Percentiles rank a stretch among this genome's conserved stretches.
These are phyloP conservation scores for Fusarium sororula DNA, from an alignment of 2,329 filamentous ascomycete species.

Conservation along the genomic window DNA sequence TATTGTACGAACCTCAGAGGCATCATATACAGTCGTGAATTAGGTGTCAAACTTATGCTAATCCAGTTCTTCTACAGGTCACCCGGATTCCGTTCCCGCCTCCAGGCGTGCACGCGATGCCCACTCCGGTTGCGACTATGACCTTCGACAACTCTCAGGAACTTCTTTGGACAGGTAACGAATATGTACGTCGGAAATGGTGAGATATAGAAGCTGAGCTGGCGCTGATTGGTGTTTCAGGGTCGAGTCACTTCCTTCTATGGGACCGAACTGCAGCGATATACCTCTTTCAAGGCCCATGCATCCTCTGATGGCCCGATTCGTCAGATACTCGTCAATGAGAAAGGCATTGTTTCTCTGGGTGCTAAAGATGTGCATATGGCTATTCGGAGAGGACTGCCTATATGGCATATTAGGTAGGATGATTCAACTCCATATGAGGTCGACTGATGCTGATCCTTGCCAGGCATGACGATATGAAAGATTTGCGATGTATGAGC, in stretches of 20 bases:
- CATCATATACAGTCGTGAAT: not conserved
- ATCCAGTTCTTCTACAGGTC: conserved; percentile 62
- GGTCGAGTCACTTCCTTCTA: conserved; percentile 91
- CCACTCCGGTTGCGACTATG: conserved; percentile 79
- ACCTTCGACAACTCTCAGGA: conserved; percentile 92
- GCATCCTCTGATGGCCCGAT: conserved; percentile 77
- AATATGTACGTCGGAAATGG: conserved; percentile 70
- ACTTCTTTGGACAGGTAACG: conserved; percentile 91
- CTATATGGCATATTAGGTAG: conserved; percentile 88
- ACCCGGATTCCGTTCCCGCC: conserved; percentile 83
- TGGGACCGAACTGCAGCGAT: conserved; percentile 83
- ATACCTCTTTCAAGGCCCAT: conserved; percentile 90
- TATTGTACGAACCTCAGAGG: not conserved
- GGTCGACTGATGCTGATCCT: conserved; percentile 27
- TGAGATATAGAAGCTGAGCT: not conserved
- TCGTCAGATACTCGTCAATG: conserved; percentile 89
- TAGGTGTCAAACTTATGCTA: conserved; percentile 6
- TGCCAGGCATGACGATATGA: conserved; percentile 76
- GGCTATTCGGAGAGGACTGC: conserved; percentile 80
- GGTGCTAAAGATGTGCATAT: conserved; percentile 88
- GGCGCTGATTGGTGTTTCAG: conserved; percentile 56
- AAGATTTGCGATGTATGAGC: conserved; percentile 91
- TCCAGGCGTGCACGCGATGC: conserved; percentile 74
- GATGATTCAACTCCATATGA: conserved; percentile 33
- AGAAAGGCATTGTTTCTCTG: conserved; percentile 88